A percentile compares a stretch with the other conserved stretches of the same genome.
These are phyloP conservation scores for Fraxinus americana DNA, from an alignment of 257 asterid species.

Conservation along the genomic window DNA sequence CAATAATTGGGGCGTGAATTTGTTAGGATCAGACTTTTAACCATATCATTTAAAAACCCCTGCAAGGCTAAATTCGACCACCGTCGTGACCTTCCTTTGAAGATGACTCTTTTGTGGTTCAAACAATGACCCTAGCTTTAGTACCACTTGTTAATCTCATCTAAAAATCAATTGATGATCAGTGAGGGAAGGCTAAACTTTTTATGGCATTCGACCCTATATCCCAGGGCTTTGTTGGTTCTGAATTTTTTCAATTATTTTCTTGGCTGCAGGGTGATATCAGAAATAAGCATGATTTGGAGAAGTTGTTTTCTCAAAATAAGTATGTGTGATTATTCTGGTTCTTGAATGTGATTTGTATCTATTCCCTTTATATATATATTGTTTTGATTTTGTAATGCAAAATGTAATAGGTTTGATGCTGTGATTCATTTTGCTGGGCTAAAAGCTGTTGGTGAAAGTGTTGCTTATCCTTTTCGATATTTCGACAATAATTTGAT, in stretches of 20 bases:
- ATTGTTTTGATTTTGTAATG: neutral
- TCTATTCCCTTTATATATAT: neutral
- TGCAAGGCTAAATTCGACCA: too few species aligned
- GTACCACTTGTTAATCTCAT: too few species aligned
- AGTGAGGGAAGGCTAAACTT: too few species aligned
- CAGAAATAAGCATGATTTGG: constrained; percentile 85
- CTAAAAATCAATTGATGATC: too few species aligned
- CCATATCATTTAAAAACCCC: too few species aligned
- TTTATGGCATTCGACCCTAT: too few species aligned
- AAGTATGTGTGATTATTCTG: constrained; percentile 46
- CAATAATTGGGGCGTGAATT: neutral
- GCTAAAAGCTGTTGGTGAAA: constrained; percentile 96
- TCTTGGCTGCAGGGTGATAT: constrained; percentile 82
- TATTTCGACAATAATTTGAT: constrained; percentile 85
- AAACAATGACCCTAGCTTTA: too few species aligned
- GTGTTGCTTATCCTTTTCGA: constrained; percentile 81
- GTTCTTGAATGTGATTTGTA: constrained; percentile 4
- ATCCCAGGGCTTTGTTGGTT: neutral
- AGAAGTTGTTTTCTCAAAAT: constrained; percentile 62
- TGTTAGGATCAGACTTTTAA: too few species aligned
- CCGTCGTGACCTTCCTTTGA: too few species aligned
- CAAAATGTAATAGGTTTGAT: constrained; percentile 51
- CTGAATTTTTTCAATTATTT: constrained; percentile 6
- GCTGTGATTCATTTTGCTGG: constrained; percentile 98
- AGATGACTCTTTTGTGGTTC: too few species aligned